These are phyloP conservation scores for Globisporangium middletonii DNA, from an alignment of 352 stramenopile species.

Conservation along the genomic window DNA sequence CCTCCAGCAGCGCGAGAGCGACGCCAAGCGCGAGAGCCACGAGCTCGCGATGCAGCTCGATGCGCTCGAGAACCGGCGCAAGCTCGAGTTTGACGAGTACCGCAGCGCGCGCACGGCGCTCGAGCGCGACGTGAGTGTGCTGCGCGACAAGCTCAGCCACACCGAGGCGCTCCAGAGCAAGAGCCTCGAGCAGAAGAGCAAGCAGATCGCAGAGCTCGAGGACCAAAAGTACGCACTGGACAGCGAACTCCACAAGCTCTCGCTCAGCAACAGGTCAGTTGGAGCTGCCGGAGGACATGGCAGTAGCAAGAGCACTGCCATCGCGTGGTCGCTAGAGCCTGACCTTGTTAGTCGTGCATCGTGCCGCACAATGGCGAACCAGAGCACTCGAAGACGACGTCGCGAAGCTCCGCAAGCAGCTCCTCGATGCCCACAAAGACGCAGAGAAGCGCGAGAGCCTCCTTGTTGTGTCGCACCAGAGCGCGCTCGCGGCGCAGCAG, in stretches of 20 bases:
- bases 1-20: slow-evolving; percentile 51
- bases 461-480: slow-evolving; percentile 29
- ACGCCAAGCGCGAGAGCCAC: slow-evolving; percentile 48
- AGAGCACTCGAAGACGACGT: slow-evolving; percentile 34
- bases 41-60: slow-evolving; percentile 65
- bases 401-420: slow-evolving; percentile 44
- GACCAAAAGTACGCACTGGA: slow-evolving; percentile 57
- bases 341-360: neutral
- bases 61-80: slow-evolving; percentile 52
- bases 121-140: slow-evolving; percentile 44
- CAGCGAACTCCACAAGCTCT: slow-evolving; percentile 41
- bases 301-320: neutral
- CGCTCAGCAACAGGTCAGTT: slow-evolving; percentile 28
- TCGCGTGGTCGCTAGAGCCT: neutral
- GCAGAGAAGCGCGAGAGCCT: slow-evolving; percentile 34
- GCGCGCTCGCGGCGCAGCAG: slow-evolving; percentile 19
- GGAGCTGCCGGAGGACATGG: too few species aligned
- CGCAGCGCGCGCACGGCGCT: slow-evolving; percentile 32
- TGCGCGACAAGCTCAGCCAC: slow-evolving; percentile 51
- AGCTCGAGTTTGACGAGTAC: slow-evolving; percentile 73
- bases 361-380: neutral
- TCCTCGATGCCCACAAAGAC: slow-evolving; percentile 40
- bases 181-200: slow-evolving; percentile 43
- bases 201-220: slow-evolving; percentile 51
- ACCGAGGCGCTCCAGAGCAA: slow-evolving; percentile 35